These are phyloP conservation scores for Yarrowia sp. DNA, from an alignment of 805 yeast genomes.

Conservation along the genomic window DNA sequence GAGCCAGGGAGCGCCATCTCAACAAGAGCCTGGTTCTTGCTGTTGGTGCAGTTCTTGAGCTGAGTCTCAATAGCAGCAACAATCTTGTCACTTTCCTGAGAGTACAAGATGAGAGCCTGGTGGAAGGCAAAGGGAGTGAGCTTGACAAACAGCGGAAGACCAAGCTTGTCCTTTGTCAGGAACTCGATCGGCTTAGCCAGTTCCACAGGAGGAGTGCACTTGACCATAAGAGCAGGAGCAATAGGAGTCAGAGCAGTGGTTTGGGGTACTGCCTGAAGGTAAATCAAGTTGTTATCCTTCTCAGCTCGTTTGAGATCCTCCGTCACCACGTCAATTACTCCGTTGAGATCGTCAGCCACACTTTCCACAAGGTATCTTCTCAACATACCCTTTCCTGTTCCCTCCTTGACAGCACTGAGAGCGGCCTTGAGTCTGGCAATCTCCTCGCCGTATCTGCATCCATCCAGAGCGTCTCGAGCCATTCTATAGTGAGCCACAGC, in stretches of 20 bases:
- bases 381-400: slow-evolving; percentile 45
- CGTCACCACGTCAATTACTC: slow-evolving; percentile 57
- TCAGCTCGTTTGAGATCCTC: slow-evolving; percentile 63
- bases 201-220: slow-evolving; percentile 53
- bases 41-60: slow-evolving; percentile 54
- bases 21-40: slow-evolving; percentile 22
- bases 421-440: slow-evolving; percentile 64
- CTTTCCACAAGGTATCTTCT: slow-evolving; percentile 53
- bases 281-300: slow-evolving; percentile 81
- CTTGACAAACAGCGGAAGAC: slow-evolving; percentile 57
- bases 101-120: slow-evolving; percentile 68
- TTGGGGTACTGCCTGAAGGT: slow-evolving; percentile 68
- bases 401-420: slow-evolving; percentile 48
- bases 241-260: slow-evolving; percentile 53
- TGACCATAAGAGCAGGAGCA: slow-evolving; percentile 60
- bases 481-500: slow-evolving; percentile 75
- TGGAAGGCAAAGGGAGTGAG: slow-evolving; percentile 72
- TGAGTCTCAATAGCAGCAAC: slow-evolving; percentile 43
- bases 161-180: slow-evolving; percentile 42
- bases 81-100: slow-evolving; percentile 55
- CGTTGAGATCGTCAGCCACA: slow-evolving; percentile 61
- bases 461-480: slow-evolving; percentile 58
- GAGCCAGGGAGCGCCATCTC: slow-evolving; percentile 58
- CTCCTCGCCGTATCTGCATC: slow-evolving; percentile 71
- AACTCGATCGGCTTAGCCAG: slow-evolving; percentile 50